phyloP scores from a whole-genome alignment of 2,329 filamentous ascomycete species.

The Nigrospora osmanthi region DNA sequence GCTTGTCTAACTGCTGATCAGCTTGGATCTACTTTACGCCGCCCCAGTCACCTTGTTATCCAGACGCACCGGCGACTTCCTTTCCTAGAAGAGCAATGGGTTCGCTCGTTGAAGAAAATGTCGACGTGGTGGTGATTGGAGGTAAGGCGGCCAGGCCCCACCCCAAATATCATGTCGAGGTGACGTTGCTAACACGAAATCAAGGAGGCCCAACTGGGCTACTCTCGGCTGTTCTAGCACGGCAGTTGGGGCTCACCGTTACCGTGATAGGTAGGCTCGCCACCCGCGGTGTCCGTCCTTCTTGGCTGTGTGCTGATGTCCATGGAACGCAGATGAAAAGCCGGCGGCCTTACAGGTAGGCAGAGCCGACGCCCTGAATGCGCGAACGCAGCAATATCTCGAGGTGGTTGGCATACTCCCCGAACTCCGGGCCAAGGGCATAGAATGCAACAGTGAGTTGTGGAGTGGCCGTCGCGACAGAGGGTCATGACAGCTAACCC shows the following conservation, averaged over 20 bases:
- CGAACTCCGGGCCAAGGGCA: slow-evolving; percentile 29
- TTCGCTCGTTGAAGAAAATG: slow-evolving; percentile 3
- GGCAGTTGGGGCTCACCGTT: slow-evolving; percentile 31
- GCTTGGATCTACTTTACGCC: neutral
- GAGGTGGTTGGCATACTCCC: slow-evolving; percentile 34
- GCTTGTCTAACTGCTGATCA: neutral
- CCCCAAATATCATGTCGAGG: neutral
- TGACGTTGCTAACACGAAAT: slow-evolving; percentile 1
- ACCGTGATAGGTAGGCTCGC: slow-evolving; percentile 24
- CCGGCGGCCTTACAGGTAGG: slow-evolving; percentile 29
- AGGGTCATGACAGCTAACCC: neutral
- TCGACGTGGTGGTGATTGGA: slow-evolving; percentile 29
- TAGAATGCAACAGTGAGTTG: slow-evolving; percentile 40
- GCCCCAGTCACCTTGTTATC: neutral
- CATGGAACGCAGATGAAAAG: slow-evolving; percentile 26
- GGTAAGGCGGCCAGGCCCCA: slow-evolving; percentile 12
- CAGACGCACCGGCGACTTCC: neutral
- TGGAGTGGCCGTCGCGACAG: neutral
- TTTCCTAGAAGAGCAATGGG: neutral
- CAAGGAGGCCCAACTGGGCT: slow-evolving; percentile 37
- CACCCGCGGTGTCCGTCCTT: neutral
- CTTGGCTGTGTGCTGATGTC: neutral
- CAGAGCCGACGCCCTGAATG: slow-evolving; percentile 39
- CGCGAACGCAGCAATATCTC: slow-evolving; percentile 38
- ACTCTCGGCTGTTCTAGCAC: slow-evolving; percentile 33